Conservation (phyloP, 2,329 filamentous ascomycete genomes). For the Diplodia corticola region DNA sequence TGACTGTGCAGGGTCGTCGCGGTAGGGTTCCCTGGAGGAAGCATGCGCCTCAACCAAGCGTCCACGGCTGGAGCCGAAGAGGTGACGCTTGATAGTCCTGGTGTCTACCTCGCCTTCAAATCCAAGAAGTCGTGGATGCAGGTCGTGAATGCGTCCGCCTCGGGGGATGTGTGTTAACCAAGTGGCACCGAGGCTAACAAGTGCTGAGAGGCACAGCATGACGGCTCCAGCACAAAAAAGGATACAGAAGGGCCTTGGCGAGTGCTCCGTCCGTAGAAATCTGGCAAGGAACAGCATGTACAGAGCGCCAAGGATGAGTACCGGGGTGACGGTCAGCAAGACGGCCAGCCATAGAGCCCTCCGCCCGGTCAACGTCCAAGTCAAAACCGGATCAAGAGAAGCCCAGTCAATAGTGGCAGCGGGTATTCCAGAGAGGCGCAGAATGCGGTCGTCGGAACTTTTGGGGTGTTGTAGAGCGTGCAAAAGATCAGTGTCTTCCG, state of each 20-base stretch:
- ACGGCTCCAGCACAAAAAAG: not conserved
- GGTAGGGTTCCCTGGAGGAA: not conserved
- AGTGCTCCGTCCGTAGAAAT: not conserved
- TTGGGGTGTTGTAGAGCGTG: not conserved
- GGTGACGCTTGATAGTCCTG: conserved; percentile 31
- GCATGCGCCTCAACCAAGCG: conserved; percentile 27
- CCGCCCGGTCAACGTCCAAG: not conserved
- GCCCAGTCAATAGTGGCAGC: not conserved
- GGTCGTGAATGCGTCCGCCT: not conserved
- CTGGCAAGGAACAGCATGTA: not conserved
- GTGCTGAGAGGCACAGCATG: not conserved
- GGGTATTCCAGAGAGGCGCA: not conserved
- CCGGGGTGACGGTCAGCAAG: not conserved
- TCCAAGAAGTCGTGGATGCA: conserved; percentile 29
- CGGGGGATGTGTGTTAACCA: not conserved
- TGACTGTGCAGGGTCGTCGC: conserved; percentile 30
- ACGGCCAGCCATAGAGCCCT: not conserved
- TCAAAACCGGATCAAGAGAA: not conserved
- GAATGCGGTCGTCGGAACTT: not conserved
- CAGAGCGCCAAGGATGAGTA: not conserved
- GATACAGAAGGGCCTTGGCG: not conserved
- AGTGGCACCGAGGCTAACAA: not conserved
- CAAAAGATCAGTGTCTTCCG: not conserved
- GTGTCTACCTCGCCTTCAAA: conserved; percentile 38
- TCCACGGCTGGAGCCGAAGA: conserved; percentile 36